phyloP scores from a whole-genome alignment of 306 rosid species.

The Cicer bijugum region DNA sequence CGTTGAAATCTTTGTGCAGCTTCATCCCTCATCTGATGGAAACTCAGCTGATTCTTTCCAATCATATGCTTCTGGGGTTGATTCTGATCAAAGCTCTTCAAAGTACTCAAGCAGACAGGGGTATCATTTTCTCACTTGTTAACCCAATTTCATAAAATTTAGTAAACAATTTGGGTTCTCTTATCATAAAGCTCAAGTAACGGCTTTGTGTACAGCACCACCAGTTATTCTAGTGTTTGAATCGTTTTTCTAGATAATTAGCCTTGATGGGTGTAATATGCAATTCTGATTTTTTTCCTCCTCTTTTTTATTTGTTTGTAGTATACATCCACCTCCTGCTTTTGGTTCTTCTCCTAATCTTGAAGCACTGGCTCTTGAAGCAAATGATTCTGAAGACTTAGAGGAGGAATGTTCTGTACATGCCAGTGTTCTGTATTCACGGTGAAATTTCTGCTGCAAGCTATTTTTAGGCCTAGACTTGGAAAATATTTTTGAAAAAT shows the following conservation, averaged over 20 bases:
- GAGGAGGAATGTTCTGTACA: conserved; percentile 75
- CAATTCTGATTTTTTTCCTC: conserved; percentile 41
- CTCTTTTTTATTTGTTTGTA: conserved; percentile 49
- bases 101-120: conserved; percentile 62
- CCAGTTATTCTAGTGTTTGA: conserved; percentile 7
- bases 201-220: conserved; percentile 7
- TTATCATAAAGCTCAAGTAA: conserved; percentile 33
- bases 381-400: conserved; percentile 53
- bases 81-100: conserved; percentile 63
- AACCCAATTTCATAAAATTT: conserved; percentile 32
- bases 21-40: conserved; percentile 68
- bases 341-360: conserved; percentile 99
- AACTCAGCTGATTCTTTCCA: conserved; percentile 53
- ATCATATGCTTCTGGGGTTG: conserved; percentile 55
- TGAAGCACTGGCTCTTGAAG: conserved; percentile 91
- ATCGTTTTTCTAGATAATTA: conserved; percentile 8
- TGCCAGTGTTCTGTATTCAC: conserved; percentile 56
- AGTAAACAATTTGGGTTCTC: conserved; percentile 12
- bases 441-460: conserved; percentile 55
- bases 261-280: conserved; percentile 27
- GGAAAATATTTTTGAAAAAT: conserved; percentile 29
- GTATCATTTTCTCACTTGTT: conserved; percentile 47
- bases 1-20: conserved; percentile 59
- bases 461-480: conserved; percentile 14
- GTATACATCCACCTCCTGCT: conserved; percentile 97